Evolutionary conservation across 139 green algal genomes (phyloP).

Genomic region (Penium margaritaceum): DNA sequence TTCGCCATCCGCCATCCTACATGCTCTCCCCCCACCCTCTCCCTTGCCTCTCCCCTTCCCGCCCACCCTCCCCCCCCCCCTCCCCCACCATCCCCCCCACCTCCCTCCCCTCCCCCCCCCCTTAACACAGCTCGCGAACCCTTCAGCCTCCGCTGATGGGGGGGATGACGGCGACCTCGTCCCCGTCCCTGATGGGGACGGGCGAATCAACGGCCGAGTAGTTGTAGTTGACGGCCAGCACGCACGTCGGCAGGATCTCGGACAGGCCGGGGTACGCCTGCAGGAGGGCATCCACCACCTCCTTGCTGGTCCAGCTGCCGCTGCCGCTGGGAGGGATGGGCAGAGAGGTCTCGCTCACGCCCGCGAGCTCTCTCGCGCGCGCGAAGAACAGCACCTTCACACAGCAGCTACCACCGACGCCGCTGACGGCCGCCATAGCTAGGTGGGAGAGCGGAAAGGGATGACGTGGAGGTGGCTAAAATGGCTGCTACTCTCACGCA

Average conservation of each 20-base stretch:
- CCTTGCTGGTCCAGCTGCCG: too few species aligned
- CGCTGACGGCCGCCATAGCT: too few species aligned
- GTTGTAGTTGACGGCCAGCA: constrained; percentile 6
- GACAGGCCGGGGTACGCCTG: neutral
- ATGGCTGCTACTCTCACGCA: too few species aligned
- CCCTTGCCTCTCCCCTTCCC: too few species aligned
- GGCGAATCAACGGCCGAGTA: neutral
- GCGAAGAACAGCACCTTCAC: constrained; percentile 12
- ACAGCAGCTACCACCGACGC: neutral
- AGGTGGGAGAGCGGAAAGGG: too few species aligned
- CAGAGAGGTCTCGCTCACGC: neutral
- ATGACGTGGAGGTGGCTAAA: too few species aligned
- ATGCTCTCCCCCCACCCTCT: too few species aligned
- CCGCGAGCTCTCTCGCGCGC: constrained; percentile 10
- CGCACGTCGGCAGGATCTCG: neutral
- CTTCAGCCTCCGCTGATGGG: constrained; percentile 12
- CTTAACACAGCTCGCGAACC: neutral
- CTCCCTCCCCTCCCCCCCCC: too few species aligned
- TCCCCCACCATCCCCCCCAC: too few species aligned
- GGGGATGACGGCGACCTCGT: constrained; percentile 14
- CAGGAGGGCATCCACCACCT: neutral
- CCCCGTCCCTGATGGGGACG: neutral
- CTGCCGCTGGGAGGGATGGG: neutral
- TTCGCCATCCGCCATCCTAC: too few species aligned
- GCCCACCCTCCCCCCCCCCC: too few species aligned